Percentiles rank a stretch among this genome's conserved stretches.
These are phyloP conservation scores for Eragrostis curvula DNA, from an alignment of 176 grass and related monocot genomes.

Conservation along the genomic window DNA sequence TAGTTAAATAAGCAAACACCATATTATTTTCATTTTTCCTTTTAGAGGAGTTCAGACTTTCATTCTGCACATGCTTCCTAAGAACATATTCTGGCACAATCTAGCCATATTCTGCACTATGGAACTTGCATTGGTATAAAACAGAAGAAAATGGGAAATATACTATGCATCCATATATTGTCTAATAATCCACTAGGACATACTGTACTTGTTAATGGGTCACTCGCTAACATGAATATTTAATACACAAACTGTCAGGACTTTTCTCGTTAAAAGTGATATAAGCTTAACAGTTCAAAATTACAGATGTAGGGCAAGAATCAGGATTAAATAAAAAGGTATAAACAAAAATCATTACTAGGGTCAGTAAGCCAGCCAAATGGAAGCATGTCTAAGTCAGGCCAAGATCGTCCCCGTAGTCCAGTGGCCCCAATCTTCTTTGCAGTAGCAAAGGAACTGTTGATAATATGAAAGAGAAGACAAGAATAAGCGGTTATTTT, in stretches of 20 bases:
- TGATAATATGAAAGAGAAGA: slow-evolving; percentile 31
- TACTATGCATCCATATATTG: not conserved
- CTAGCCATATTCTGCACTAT: not conserved
- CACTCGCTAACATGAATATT: not conserved
- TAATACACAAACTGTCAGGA: slow-evolving; percentile 1
- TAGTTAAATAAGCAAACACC: not conserved
- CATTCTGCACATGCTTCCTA: not conserved
- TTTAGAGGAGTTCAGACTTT: not conserved
- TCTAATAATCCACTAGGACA: not conserved
- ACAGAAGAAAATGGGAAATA: not conserved
- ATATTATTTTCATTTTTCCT: not conserved
- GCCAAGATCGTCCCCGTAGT: slow-evolving; percentile 84
- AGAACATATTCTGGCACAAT: not conserved
- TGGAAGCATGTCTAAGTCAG: slow-evolving; percentile 96
- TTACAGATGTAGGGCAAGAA: not conserved
- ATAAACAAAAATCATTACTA: slow-evolving; percentile 45
- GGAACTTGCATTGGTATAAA: not conserved
- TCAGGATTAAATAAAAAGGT: not conserved
- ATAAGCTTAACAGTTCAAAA: not conserved
- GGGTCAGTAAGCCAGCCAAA: slow-evolving; percentile 88
- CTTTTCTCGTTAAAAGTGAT: not conserved
- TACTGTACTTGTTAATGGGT: not conserved
- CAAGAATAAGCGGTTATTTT: slow-evolving; percentile 22
- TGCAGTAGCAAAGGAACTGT: slow-evolving; percentile 71
- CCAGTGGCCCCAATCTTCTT: slow-evolving; percentile 79